These are phyloP conservation scores for Stenogyne calaminthoides DNA, from an alignment of 305 asterid genomes.

Conservation along the genomic window DNA sequence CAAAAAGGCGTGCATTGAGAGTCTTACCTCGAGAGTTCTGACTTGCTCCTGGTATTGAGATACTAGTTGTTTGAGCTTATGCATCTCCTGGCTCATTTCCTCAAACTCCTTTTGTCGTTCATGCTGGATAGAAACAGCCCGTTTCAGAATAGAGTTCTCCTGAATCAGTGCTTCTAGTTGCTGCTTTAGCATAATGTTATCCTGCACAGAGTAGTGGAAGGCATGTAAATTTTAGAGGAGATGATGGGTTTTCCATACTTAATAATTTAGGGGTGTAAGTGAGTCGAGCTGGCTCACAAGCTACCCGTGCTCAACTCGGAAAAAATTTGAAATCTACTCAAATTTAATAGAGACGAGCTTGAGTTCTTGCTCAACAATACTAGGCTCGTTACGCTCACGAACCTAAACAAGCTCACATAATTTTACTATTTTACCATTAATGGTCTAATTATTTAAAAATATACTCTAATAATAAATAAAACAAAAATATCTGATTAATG, in stretches of 20 bases:
- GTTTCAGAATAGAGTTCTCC: conserved; percentile 68
- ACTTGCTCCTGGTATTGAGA: conserved; percentile 91
- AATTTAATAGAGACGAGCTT: too few relatives aligned
- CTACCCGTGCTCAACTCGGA: too few relatives aligned
- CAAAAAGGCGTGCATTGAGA: not conserved
- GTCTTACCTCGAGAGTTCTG: conserved; percentile 82
- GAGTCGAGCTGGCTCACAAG: too few relatives aligned
- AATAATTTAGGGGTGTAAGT: too few relatives aligned
- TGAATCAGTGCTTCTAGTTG: conserved; percentile 66
- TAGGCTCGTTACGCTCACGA: too few relatives aligned
- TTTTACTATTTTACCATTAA: too few relatives aligned
- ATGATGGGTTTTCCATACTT: not conserved
- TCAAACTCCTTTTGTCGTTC: conserved; percentile 91
- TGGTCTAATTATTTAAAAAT: too few relatives aligned
- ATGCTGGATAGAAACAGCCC: conserved; percentile 72
- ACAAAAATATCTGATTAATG: too few relatives aligned
- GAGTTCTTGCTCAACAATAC: too few relatives aligned
- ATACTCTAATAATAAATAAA: too few relatives aligned
- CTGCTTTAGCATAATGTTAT: conserved; percentile 65
- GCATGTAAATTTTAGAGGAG: not conserved
- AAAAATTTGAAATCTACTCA: too few relatives aligned
- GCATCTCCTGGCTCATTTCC: conserved; percentile 70
- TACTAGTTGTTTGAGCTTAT: conserved; percentile 75
- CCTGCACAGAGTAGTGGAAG: conserved; percentile 40
- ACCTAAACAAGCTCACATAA: too few relatives aligned